Evolutionary conservation across 305 asterid genomes (phyloP).

Genomic region (Fraxinus paxiana): DNA sequence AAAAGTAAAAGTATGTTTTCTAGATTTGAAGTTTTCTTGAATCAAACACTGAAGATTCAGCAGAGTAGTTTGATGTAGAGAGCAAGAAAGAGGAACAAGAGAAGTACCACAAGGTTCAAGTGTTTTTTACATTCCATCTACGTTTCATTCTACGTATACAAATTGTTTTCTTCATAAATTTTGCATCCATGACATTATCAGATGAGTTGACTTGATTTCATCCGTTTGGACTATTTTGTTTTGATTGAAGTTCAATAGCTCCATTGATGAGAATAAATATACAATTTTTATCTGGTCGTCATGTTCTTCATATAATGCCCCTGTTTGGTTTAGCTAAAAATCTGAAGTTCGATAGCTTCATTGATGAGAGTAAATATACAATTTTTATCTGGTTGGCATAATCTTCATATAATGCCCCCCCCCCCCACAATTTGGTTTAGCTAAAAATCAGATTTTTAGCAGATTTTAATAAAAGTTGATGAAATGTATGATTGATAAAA

Average conservation of each 20-base stretch:
- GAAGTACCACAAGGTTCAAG: slow-evolving; percentile 17
- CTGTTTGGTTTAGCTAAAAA: background rate
- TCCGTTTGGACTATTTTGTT: background rate
- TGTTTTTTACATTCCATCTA: slow-evolving; percentile 9
- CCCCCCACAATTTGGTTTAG: too few relatives aligned
- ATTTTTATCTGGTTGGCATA: too few relatives aligned
- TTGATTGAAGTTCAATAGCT: background rate
- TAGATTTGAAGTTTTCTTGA: slow-evolving; percentile 16
- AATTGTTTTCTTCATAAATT: background rate
- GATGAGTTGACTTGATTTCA: background rate
- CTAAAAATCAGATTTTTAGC: too few relatives aligned
- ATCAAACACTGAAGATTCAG: slow-evolving; percentile 14
- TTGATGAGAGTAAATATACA: too few relatives aligned
- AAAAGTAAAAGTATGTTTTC: slow-evolving; percentile 14
- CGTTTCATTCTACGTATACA: background rate
- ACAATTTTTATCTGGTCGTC: background rate
- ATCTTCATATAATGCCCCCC: too few relatives aligned
- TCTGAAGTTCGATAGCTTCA: too few relatives aligned
- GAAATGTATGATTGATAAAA: background rate
- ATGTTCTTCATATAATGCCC: background rate
- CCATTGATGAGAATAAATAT: background rate
- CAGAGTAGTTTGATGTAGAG: slow-evolving; percentile 9
- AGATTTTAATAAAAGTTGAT: too few relatives aligned
- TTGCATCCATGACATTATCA: background rate
- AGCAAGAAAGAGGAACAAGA: slow-evolving; percentile 16